A percentile compares a stretch with the other conserved stretches of the same genome.
phyloP scores from a whole-genome alignment of 495 filamentous ascomycete genomes.

The Apodospora peruviana region DNA sequence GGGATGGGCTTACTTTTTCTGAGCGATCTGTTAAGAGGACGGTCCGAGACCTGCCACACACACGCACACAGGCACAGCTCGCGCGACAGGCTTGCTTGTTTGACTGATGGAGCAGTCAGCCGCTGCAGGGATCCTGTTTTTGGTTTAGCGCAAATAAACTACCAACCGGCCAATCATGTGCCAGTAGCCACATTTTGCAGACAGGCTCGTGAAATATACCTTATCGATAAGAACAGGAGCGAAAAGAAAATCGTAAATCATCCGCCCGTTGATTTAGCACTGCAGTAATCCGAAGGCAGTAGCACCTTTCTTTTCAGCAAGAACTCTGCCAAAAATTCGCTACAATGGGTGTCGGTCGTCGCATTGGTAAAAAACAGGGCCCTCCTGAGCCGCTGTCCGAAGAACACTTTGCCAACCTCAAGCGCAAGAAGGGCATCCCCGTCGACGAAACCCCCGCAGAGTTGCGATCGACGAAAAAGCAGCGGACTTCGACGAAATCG shows the following conservation, averaged over 20 bases:
- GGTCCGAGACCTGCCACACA: not conserved
- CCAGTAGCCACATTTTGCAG: not conserved
- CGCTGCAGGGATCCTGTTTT: constrained; percentile 7
- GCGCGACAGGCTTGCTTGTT: not conserved
- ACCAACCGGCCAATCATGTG: constrained; percentile 3
- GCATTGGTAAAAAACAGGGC: constrained; percentile 87
- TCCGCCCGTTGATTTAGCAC: no score
- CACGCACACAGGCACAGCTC: not conserved
- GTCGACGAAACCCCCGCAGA: constrained; percentile 38
- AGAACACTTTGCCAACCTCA: constrained; percentile 63
- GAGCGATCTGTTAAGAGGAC: constrained; percentile 24
- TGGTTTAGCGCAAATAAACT: not conserved
- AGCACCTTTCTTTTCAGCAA: not conserved
- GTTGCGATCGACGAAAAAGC: constrained; percentile 57
- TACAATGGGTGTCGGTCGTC: constrained; percentile 82
- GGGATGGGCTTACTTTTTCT: constrained; percentile 17
- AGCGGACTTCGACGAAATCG: constrained; percentile 49
- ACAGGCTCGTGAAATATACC: not conserved
- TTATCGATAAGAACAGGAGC: constrained; percentile 29
- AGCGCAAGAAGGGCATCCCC: constrained; percentile 65
- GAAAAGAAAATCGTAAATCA: constrained; percentile 7
- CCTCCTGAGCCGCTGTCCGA: constrained; percentile 78
- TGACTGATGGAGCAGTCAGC: not conserved
- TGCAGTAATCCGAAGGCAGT: no score
- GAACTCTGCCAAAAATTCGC: constrained; percentile 4